A percentile compares a stretch with the other conserved stretches of the same genome.
Conservation (phyloP, 768 basidiomycete genomes). For the Calocybe cyanea region DNA sequence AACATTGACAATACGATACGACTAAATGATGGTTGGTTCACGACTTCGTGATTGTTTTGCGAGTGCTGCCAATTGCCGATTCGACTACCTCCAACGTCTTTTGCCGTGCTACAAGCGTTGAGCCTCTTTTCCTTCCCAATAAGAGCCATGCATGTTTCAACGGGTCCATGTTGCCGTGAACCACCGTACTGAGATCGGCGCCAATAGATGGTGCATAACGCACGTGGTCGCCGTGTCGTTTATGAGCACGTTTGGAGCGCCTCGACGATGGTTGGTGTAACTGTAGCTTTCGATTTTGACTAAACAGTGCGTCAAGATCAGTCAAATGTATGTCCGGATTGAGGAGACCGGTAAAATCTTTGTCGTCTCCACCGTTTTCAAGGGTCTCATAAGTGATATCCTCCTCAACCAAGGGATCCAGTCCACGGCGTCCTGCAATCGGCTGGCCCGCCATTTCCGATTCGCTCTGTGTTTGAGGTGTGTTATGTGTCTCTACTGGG, state of each 20-base stretch:
- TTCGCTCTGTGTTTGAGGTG: too few species aligned
- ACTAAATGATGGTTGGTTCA: too few species aligned
- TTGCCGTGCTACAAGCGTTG: conserved; percentile 34
- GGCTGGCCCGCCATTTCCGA: too few species aligned
- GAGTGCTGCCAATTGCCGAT: conserved; percentile 7
- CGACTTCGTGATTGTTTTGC: not conserved
- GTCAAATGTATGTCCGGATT: conserved; percentile 20
- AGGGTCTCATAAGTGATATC: conserved; percentile 19
- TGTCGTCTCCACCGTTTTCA: conserved; percentile 19
- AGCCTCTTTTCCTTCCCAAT: conserved; percentile 40
- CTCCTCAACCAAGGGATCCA: not conserved
- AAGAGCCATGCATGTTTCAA: conserved; percentile 38
- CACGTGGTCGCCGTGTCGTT: too few species aligned
- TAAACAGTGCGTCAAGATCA: conserved; percentile 23
- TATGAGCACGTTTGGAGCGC: not conserved
- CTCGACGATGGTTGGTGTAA: conserved; percentile 4
- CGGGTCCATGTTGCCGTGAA: conserved; percentile 35
- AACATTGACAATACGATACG: conserved; percentile 1
- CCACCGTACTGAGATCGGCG: conserved; percentile 16
- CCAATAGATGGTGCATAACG: conserved; percentile 7
- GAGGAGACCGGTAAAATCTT: conserved; percentile 14
- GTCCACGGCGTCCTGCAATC: too few species aligned
- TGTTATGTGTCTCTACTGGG: too few species aligned
- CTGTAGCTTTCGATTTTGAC: conserved; percentile 1
- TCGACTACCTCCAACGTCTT: conserved; percentile 37